Evolutionary conservation across 352 stramenopile genomes (phyloP), one percentile per base, ranked within the genome.

Genomic region (Phytophthora multivora): DNA sequence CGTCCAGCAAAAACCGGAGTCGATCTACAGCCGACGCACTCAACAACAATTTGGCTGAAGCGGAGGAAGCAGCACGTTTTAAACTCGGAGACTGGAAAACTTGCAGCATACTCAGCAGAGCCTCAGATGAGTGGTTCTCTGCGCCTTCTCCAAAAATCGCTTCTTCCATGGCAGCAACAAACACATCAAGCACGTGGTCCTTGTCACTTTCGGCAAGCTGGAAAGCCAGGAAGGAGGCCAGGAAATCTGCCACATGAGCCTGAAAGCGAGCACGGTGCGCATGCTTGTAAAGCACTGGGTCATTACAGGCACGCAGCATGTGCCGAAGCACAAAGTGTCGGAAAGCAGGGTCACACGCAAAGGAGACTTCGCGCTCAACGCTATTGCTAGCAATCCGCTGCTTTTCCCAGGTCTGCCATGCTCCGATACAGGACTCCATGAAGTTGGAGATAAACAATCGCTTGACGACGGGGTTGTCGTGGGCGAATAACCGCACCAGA

Each of bases 381-480:
- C 16, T 35, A 8, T 31, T 41, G 13, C 46, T 42, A 23, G 41
- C 2, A 25, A 2, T 25, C 5, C 13, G 3, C 12, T 57, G 19
- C 18, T 40, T 55, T 12, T 58, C n/a, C 33, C 53, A 68, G 0
- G 9, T 25, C 4, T 51, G 23, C 71, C 68, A 86, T 15, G 50
- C 46, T 48, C 51, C 25, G 1, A 80, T 25, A 25, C 63, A 84
- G 1, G 52, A 69, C 26, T 74, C 54, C 79, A 91, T 91, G 51
- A 91, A 91, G 13, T 86, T 77, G 2, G 74, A 78, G 28, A 93
- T 64, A 53, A 91, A 92, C 16, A 89, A 62, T 19, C 86, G 79
- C 25, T 89, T 89, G 16, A 92, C 79, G 45, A 88, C 63, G 7
- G 86, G 76, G 47, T 93, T 93, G 30, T 95, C 84, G 60, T 95